Conservation (phyloP, 441 rosid species). For the Manihot esculenta region DNA sequence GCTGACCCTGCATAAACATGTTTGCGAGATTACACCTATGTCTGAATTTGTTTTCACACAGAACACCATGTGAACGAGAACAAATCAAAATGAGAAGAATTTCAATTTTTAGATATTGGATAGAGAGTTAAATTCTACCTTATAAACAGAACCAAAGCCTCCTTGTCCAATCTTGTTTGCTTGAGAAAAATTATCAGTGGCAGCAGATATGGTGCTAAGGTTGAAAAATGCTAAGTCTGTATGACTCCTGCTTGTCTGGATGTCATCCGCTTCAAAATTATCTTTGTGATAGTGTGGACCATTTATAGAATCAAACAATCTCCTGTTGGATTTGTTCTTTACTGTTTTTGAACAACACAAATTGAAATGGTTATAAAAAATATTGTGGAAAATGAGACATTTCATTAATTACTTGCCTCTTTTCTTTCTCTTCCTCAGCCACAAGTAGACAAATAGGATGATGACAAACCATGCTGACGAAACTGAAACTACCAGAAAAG, state of each 20-base stretch:
- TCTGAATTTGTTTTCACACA: no score
- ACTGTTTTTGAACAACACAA: not conserved
- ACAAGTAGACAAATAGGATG: not conserved
- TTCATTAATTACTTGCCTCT: no score
- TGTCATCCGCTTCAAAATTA: not conserved
- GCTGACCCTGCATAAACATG: conserved; percentile 35
- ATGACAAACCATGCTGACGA: conserved; percentile 9
- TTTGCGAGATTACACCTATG: no score
- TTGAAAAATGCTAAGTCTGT: not conserved
- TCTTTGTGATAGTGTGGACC: not conserved
- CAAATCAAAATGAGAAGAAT: no score
- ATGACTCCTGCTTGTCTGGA: not conserved
- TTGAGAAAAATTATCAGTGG: not conserved
- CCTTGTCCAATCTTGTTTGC: conserved; percentile 26
- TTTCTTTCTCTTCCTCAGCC: conserved; percentile 1
- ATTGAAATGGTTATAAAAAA: not conserved
- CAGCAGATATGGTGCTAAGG: not conserved
- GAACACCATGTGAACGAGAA: no score
- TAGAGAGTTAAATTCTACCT: conserved; percentile 14
- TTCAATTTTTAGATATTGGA: no score
- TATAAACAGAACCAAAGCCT: conserved; percentile 31
- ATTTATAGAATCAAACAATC: not conserved
- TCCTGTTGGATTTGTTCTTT: not conserved
- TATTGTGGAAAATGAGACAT: no score
- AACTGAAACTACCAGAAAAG: conserved; percentile 3